Evolutionary conservation across 371 early-diverging fungal species (phyloP), one percentile per base, ranked within the genome.

Genomic region (Blakeslea trispora): DNA sequence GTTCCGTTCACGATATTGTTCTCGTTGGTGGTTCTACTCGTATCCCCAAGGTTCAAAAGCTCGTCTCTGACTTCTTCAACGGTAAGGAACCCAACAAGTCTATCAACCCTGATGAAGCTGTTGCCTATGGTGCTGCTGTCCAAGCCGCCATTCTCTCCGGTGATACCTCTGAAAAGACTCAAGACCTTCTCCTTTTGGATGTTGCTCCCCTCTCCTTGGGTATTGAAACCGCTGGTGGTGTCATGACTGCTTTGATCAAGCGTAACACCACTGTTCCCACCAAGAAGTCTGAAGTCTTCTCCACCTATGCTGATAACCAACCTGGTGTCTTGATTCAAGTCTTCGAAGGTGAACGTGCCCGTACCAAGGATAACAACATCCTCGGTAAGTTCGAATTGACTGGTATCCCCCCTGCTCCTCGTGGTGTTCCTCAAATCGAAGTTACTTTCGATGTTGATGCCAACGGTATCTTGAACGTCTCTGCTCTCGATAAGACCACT

Each of bases 11-110:
- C 73, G 97, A 98, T 72, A 95, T 99, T 69, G 96, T 99, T 66
- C 83, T 99, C 34, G 99, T 99, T 67, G 99, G 99, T 80, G 99
- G 99, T 69, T 97, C 98, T 68, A 98, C 99, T 61, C 98, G 99
- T 90, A 99, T 99, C 79, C 99, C 99, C 81, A 98, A 95, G 90
- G 92, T 99, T 67, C 97, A 96, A 81, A 91, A 97, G 84, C 85
- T 99, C 69, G 91, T 99, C 57, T 90, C 92, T 21, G 98, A 98
- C 81, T 92, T 83, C 83, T 98, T 98, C 82, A 88, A 92, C 81
- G 96, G 94, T 72, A 95, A 93, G 85, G 91, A 95, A 80, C 91
- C 91, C 66, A 89, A 90, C 91, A 91, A 91, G 83, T 88, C 90
- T 66, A 93, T 96, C 89, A 94, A 96, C 87, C 96, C 96, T 68